Evolutionary conservation across 257 asterid species (phyloP).

Genomic region (Voacanga thouarsii): DNA sequence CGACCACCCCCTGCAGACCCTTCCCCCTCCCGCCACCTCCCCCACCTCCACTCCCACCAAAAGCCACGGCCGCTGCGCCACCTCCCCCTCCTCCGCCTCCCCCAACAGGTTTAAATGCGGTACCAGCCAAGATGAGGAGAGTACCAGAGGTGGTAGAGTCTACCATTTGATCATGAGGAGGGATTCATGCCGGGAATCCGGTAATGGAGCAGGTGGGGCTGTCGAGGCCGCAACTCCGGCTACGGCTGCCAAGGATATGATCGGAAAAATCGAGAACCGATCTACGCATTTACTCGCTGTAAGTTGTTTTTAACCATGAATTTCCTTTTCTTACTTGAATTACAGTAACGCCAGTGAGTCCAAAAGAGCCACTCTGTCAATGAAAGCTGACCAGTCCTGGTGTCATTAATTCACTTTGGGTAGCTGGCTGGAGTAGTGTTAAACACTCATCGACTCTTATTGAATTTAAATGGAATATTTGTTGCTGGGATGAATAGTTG

Average conservation of each 20-base stretch:
- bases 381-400: conserved; percentile 38
- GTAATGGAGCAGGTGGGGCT: conserved; percentile 35
- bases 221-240: conserved; percentile 45
- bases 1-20: too few relatives aligned
- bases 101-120: conserved; percentile 39
- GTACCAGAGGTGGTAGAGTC: conserved; percentile 91
- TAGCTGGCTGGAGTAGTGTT: too few relatives aligned
- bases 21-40: conserved; percentile 35
- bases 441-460: too few relatives aligned
- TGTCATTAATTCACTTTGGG: too few relatives aligned
- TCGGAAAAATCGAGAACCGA: conserved; percentile 98
- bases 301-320: conserved; percentile 22
- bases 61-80: conserved; percentile 10
- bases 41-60: conserved; percentile 23
- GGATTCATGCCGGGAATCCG: conserved; percentile 71
- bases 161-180: conserved; percentile 93
- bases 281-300: conserved; percentile 92
- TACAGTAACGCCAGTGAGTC: conserved; percentile 36
- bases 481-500: too few relatives aligned
- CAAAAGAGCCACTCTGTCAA: conserved; percentile 32
- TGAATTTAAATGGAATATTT: too few relatives aligned
- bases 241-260: conserved; percentile 82
- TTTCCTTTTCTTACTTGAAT: conserved; percentile 9
- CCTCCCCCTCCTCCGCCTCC: conserved; percentile 61
- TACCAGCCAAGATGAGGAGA: conserved; percentile 63